Evolutionary conservation across 352 stramenopile species (phyloP).

Genomic region (Phytophthora chlamydospora): DNA sequence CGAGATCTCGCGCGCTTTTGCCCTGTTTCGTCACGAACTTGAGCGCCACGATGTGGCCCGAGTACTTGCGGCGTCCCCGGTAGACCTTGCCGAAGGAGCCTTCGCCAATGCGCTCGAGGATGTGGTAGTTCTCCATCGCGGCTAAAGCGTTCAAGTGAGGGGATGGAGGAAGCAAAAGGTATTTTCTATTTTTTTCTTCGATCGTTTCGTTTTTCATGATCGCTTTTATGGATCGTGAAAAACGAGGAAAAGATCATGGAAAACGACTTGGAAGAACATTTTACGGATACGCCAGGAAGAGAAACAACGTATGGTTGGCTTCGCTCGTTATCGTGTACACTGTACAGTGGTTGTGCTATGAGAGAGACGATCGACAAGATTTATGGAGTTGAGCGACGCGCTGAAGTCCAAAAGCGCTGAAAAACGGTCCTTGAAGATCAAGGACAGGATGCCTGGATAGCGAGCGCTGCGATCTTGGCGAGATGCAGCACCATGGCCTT

Average conservation of each 20-base stretch:
- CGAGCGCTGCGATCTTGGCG: neutral
- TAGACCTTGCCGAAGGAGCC: constrained; percentile 91
- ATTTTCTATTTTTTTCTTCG: constrained; percentile 7
- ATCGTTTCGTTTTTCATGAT: neutral
- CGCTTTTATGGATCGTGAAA: too few relatives aligned
- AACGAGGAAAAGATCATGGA: too few relatives aligned
- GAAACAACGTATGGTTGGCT: too few relatives aligned
- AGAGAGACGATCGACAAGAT: too few relatives aligned
- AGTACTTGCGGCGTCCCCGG: constrained; percentile 81
- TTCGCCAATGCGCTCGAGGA: constrained; percentile 94
- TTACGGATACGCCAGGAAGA: too few relatives aligned
- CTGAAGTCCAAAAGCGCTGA: constrained; percentile 46
- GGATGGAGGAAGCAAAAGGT: neutral
- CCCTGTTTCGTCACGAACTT: constrained; percentile 96
- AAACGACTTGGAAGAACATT: too few relatives aligned
- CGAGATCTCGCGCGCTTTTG: constrained; percentile 90
- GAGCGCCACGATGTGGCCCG: constrained; percentile 90
- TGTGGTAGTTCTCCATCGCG: constrained; percentile 92
- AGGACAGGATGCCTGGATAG: neutral
- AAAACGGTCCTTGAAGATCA: constrained; percentile 45
- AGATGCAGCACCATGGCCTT: neutral
- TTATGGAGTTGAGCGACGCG: constrained; percentile 1
- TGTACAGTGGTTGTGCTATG: too few relatives aligned
- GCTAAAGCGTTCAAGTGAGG: neutral
- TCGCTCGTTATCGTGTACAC: too few relatives aligned